A percentile compares a stretch with the other conserved stretches of the same genome.
Conservation (phyloP, 208 protist species). For the Porcisia deanei region DNA sequence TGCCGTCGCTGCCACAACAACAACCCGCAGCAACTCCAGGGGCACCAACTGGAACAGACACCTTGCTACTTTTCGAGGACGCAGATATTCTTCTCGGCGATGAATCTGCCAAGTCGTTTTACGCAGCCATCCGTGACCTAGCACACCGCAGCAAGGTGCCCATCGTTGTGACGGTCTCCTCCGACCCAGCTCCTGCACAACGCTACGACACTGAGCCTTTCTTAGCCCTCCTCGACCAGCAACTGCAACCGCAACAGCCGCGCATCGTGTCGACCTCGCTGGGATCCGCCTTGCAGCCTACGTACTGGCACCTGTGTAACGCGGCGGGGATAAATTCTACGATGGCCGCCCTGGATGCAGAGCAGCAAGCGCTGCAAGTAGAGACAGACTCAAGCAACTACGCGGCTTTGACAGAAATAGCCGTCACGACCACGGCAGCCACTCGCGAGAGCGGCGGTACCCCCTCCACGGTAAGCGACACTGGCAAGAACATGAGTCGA, state of each 20-base stretch:
- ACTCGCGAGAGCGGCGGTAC: constrained; percentile 4
- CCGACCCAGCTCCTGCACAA: constrained; percentile 23
- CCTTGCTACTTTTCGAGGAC: constrained; percentile 84
- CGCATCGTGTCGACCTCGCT: neutral
- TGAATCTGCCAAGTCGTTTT: constrained; percentile 67
- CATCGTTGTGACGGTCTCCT: constrained; percentile 75
- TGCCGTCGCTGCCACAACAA: neutral
- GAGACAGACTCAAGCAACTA: constrained; percentile 11
- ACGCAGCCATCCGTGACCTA: constrained; percentile 75
- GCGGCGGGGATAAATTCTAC: constrained; percentile 19
- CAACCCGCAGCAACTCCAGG: constrained; percentile 3
- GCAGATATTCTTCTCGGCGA: constrained; percentile 82
- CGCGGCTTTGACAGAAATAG: neutral
- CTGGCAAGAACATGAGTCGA: neutral
- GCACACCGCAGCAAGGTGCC: constrained; percentile 78
- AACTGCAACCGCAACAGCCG: neutral
- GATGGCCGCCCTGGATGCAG: constrained; percentile 26
- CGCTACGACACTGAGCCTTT: constrained; percentile 28
- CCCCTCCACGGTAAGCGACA: neutral
- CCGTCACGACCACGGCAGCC: neutral
- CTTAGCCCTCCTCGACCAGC: neutral
- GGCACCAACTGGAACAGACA: constrained; percentile 19
- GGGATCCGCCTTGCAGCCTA: constrained; percentile 1
- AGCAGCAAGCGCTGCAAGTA: constrained; percentile 20
- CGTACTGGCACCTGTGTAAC: constrained; percentile 26